Percentiles rank a stretch among this genome's conserved stretches.
Evolutionary conservation across 768 basidiomycete species (phyloP).

Genomic region (Russula earlei): DNA sequence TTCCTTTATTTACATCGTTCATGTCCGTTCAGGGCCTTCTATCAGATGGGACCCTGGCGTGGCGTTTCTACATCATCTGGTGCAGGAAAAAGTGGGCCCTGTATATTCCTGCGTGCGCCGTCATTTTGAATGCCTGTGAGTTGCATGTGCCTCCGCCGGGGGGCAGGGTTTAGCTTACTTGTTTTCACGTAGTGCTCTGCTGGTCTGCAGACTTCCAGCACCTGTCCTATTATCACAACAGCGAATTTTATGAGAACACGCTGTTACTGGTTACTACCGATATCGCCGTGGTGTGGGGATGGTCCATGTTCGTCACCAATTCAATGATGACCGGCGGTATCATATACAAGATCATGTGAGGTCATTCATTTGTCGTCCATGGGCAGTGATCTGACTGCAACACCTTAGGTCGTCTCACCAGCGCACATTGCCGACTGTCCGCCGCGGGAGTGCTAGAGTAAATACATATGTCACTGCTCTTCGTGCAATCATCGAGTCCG

Average conservation of each 20-base stretch:
- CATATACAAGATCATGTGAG: conserved; percentile 21
- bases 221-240: conserved; percentile 15
- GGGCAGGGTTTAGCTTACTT: not conserved
- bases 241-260: conserved; percentile 12
- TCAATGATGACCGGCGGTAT: conserved; percentile 22
- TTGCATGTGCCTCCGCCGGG: not conserved
- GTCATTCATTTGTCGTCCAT: not conserved
- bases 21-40: conserved; percentile 17
- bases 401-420: not conserved
- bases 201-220: conserved; percentile 20
- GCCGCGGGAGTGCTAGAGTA: too few species aligned
- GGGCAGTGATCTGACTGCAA: not conserved
- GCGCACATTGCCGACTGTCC: not conserved
- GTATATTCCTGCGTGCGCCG: conserved; percentile 16
- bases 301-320: conserved; percentile 22
- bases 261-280: conserved; percentile 17
- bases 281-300: conserved; percentile 24
- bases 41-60: conserved; percentile 22
- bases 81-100: conserved; percentile 19
- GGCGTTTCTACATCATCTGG: conserved; percentile 23
- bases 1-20: not conserved
- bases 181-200: conserved; percentile 18
- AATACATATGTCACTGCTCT: not conserved
- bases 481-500: conserved; percentile 22
- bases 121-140: conserved; percentile 20